Conservation (phyloP, 352 stramenopile genomes). For the Globisporangium cederbergense region DNA sequence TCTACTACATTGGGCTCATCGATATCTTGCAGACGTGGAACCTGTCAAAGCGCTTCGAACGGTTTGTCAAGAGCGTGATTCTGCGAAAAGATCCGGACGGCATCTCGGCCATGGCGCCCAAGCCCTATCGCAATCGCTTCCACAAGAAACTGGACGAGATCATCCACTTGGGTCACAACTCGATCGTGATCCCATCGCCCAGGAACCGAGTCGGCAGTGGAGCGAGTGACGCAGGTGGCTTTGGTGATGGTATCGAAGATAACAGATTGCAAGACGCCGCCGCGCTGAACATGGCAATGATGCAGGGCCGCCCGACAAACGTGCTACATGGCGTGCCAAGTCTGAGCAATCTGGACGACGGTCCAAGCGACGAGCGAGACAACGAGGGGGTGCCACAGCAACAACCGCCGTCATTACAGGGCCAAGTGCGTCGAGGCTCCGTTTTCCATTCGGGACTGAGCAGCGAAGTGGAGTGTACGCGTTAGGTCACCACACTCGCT, state of each 20-base stretch:
- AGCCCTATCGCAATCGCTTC: slow-evolving; percentile 63
- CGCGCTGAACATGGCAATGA: slow-evolving; percentile 88
- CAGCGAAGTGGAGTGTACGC: background rate
- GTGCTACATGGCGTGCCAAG: slow-evolving; percentile 7
- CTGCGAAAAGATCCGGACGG: slow-evolving; percentile 63
- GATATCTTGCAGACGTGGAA: slow-evolving; percentile 87
- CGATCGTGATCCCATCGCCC: slow-evolving; percentile 26
- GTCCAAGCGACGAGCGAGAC: background rate
- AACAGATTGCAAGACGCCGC: slow-evolving; percentile 67
- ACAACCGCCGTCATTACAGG: background rate
- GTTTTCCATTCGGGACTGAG: slow-evolving; percentile 4
- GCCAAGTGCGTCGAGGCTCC: slow-evolving; percentile 6
- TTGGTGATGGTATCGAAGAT: background rate
- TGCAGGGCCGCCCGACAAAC: slow-evolving; percentile 4
- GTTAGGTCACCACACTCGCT: no score
- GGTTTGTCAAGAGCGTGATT: slow-evolving; percentile 68
- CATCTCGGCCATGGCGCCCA: slow-evolving; percentile 75
- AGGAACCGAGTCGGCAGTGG: background rate
- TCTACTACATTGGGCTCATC: slow-evolving; percentile 88
- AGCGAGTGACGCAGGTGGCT: background rate
- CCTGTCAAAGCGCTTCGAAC: slow-evolving; percentile 62
- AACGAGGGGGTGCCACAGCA: background rate
- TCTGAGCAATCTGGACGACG: background rate
- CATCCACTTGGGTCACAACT: slow-evolving; percentile 59
- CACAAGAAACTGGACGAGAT: slow-evolving; percentile 74